Evolutionary conservation across 176 grass and related monocot species (phyloP).

Genomic region (Dendrocalamus sinicus): DNA sequence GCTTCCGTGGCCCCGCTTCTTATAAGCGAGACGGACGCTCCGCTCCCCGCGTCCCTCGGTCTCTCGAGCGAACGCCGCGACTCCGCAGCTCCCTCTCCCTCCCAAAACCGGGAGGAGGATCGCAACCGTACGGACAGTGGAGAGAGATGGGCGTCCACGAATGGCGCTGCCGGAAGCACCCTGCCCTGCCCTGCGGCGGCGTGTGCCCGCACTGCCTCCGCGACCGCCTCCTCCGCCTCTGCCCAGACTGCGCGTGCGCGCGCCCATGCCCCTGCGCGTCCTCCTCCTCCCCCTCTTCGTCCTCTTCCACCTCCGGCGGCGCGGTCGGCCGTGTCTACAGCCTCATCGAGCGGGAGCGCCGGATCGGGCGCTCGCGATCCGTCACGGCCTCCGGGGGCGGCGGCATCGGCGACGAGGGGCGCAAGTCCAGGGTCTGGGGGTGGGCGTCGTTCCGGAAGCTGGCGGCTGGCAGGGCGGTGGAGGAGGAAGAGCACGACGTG

Average conservation of each 20-base stretch:
- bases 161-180: slow-evolving; percentile 68
- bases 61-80: not conserved
- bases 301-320: slow-evolving; percentile 39
- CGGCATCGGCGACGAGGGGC: not conserved
- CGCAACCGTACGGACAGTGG: not conserved
- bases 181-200: slow-evolving; percentile 26
- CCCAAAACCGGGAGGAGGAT: slow-evolving; percentile 3
- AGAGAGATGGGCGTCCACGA: slow-evolving; percentile 43
- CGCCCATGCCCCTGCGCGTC: slow-evolving; percentile 63
- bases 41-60: slow-evolving; percentile 31
- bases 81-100: not conserved
- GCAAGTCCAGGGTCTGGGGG: slow-evolving; percentile 43
- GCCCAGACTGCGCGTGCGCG: slow-evolving; percentile 68
- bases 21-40: slow-evolving; percentile 4
- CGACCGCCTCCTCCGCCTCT: slow-evolving; percentile 73
- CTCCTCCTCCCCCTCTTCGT: slow-evolving; percentile 26
- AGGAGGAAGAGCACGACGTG: slow-evolving; percentile 22
- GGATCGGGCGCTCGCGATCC: slow-evolving; percentile 63
- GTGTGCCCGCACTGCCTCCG: slow-evolving; percentile 80
- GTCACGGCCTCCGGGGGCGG: slow-evolving; percentile 7
- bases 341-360: slow-evolving; percentile 44
- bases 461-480: slow-evolving; percentile 22
- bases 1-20: not conserved
- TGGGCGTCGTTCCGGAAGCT: slow-evolving; percentile 55
- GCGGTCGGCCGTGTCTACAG: slow-evolving; percentile 27